phyloP scores from a whole-genome alignment of 805 yeast genomes.

The Hanseniaspora lindneri region DNA sequence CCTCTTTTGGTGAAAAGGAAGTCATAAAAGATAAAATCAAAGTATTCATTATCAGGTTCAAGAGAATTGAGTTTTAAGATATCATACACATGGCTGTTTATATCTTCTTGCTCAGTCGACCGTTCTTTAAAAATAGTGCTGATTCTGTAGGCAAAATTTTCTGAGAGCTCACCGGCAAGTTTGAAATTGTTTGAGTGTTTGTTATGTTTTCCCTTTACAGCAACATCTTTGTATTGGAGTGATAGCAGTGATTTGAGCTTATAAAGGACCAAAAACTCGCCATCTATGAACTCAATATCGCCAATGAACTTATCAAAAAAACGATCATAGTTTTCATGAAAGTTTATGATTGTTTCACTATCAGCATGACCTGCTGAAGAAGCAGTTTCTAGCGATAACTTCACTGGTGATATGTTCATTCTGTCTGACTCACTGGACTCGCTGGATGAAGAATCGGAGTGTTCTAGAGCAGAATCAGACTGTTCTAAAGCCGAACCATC shows the following conservation, averaged over 20 bases:
- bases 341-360: neutral
- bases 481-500: too few species aligned
- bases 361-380: neutral
- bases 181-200: too few species aligned
- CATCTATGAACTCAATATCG: neutral
- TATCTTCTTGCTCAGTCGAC: too few species aligned
- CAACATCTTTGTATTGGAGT: neutral
- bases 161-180: too few species aligned
- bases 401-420: neutral
- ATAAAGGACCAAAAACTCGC: neutral
- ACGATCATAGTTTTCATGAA: neutral
- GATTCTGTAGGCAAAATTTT: neutral
- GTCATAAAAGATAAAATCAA: neutral
- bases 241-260: neutral
- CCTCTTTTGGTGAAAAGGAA: neutral
- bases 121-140: neutral
- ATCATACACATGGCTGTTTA: neutral
- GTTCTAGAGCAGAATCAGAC: too few species aligned
- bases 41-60: neutral
- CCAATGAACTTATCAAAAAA: neutral
- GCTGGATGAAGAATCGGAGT: neutral
- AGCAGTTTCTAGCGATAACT: neutral
- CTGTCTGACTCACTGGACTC: neutral
- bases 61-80: neutral
- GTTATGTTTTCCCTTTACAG: neutral